Evolutionary conservation across 2,329 filamentous ascomycete species (phyloP), one percentile per base, ranked within the genome.

Genomic region (Calonectria multiphialidica): DNA sequence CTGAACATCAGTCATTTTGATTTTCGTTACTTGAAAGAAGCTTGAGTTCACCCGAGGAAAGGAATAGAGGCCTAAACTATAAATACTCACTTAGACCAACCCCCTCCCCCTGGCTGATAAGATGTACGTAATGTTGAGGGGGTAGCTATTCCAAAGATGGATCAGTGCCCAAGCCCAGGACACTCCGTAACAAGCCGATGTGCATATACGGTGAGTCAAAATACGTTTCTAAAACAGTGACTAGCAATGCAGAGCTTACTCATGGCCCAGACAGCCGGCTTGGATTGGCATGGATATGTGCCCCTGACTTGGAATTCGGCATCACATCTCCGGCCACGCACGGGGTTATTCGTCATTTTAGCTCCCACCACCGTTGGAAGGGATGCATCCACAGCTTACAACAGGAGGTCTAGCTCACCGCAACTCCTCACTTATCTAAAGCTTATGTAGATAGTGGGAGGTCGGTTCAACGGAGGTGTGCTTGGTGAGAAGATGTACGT

Each of bases 1-100:
- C 74, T 75, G 66, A 61, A 79, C 74, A 66, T 79, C 77, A 10
- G 77, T 70, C 77, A 79, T 79, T 40, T 72, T 66, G 25, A 33
- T 49, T 64, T 59, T 25, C 59, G 49, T 47, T 42, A 25, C 21
- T 61, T n/a, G 23, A 25, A 21, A 30, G 30, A 37, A 18, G 40
- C 12, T 30, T 45, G 57, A 62, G 23, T 33, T 9, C 7, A n/a
- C n/a, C 1, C 3, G 12, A 16, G 5, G n/a, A 16, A 10, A 5
- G 15, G 37, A 25, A 23, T 10, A 23, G 53, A 13, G 12, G 13
- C 6, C 5, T 16, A 8, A 35, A 13, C 15, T 66, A 67, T 67
- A 67, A 47, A 47, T 67, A 67, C 37, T 16, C 28, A 42, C 7
- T 44, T 9, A n/a, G 13, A 33, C 28, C 12, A 35, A n/a, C 25